Conservation (phyloP, 139 green algal species). For the Chlorella ohadii region DNA sequence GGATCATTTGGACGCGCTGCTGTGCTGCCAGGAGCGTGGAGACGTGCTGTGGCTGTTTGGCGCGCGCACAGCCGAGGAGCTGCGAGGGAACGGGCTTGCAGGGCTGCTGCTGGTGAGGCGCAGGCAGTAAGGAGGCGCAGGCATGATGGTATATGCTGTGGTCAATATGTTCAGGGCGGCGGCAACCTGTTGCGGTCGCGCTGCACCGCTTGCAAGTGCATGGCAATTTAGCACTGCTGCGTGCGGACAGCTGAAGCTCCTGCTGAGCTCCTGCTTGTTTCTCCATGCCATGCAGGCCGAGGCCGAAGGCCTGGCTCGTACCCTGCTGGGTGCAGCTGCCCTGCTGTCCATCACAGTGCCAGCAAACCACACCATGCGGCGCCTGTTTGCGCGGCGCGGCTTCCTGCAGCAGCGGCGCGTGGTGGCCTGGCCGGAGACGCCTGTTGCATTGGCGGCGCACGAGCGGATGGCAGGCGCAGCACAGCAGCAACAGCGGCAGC, state of each 20-base stretch:
- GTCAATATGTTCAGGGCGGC: too few relatives aligned
- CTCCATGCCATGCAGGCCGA: neutral
- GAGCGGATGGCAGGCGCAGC: neutral
- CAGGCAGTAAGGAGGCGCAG: neutral
- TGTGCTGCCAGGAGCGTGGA: slow-evolving; percentile 37
- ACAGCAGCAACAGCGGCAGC: neutral
- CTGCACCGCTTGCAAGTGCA: too few relatives aligned
- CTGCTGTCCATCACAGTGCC: slow-evolving; percentile 18
- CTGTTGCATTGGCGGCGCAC: neutral
- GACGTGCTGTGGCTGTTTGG: slow-evolving; percentile 32
- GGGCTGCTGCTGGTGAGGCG: slow-evolving; percentile 10
- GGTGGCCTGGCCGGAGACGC: neutral
- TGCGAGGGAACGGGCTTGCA: slow-evolving; percentile 1
- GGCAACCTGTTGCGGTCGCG: too few relatives aligned
- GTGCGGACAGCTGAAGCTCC: too few relatives aligned
- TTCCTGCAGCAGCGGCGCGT: neutral
- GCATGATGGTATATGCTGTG: too few relatives aligned
- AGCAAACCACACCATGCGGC: slow-evolving; percentile 7
- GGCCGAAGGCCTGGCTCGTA: neutral
- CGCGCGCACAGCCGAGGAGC: slow-evolving; percentile 6
- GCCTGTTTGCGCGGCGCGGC: slow-evolving; percentile 7
- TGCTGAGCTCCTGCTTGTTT: too few relatives aligned
- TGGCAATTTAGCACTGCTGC: too few relatives aligned
- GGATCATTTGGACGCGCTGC: neutral
- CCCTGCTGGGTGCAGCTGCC: neutral